phyloP scores from a whole-genome alignment of 2,329 filamentous ascomycete species.

The Aspergillus fumigatus region DNA sequence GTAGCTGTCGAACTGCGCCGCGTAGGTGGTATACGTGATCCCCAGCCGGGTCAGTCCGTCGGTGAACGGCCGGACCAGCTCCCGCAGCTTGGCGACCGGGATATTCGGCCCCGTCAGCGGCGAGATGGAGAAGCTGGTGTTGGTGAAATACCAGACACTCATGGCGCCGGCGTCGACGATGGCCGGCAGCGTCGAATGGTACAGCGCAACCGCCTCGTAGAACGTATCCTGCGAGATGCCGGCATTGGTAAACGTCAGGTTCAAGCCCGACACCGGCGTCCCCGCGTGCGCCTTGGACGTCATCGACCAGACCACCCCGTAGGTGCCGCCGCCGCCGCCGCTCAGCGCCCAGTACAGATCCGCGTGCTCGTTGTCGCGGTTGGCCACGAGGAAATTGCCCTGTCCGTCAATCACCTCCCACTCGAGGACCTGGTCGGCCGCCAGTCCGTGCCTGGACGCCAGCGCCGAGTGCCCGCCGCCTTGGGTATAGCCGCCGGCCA shows the following conservation, averaged over 20 bases:
- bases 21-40: conserved; percentile 28
- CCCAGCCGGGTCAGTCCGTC: conserved; percentile 34
- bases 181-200: conserved; percentile 45
- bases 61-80: conserved; percentile 46
- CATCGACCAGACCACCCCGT: conserved; percentile 53
- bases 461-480: conserved; percentile 58
- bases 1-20: conserved; percentile 29
- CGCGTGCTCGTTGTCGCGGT: conserved; percentile 39
- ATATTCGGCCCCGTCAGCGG: conserved; percentile 48
- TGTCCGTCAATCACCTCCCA: conserved; percentile 53
- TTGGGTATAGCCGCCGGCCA: conserved; percentile 57
- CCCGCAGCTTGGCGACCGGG: conserved; percentile 38
- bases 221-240: conserved; percentile 41
- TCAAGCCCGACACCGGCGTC: conserved; percentile 41
- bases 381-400: conserved; percentile 48
- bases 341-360: conserved; percentile 61
- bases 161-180: conserved; percentile 50
- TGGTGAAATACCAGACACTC: conserved; percentile 49
- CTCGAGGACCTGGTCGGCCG: conserved; percentile 55
- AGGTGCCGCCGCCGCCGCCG: conserved; percentile 58
- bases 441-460: conserved; percentile 53
- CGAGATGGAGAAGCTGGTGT: conserved; percentile 45
- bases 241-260: conserved; percentile 38
- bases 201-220: conserved; percentile 47
- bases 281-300: conserved; percentile 50